Evolutionary conservation across 2,329 filamentous ascomycete genomes (phyloP), one percentile per base, ranked within the genome.

Genomic region (Xylaria arbuscula): DNA sequence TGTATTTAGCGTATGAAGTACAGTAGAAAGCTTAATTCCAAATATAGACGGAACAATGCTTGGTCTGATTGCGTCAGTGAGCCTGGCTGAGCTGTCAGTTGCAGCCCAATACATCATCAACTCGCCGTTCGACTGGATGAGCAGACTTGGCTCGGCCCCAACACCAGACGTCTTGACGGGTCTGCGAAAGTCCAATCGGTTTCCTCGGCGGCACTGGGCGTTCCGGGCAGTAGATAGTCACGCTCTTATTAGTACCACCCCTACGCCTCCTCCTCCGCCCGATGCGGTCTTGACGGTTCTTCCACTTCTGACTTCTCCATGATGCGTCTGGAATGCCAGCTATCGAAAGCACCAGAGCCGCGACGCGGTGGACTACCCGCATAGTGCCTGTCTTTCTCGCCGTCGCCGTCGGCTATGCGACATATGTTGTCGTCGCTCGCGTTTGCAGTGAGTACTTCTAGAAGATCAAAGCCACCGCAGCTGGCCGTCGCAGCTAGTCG

Each of bases 331-430:
- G 72, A 67, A 79, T 79, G 78, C 74, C 74, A 67, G 70, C 74
- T 34, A 74, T 74, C 59, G 77, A 78, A 72, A 81, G 80, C 72
- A 79, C 77, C 10, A 77, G 75, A 72, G 81, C 83, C 72, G 81
- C 84, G 58, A 89, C 88, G 78, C 81, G 86, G 74, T 88, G 86
- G 80, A 84, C 87, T 56, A 88, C 89, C 60, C 86, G 90, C 67
- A 80, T 91, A 64, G 89, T 97, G 65, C 94, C 94, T 3, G 73
- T 90, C 47, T 77, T 95, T 59, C 86, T 97, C 48, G 80, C 89
- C 40, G 90, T 85, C 36, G 83, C 88, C 45, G 85, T 93, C 69
- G 89, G 85, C 45, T 93, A 93, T 79, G 88, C 88, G 22, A 91
- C 89, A 40, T 97, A 92, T 81, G 89, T 89, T 15, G 79, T 94